Evolutionary conservation across 306 rosid genomes (phyloP), one percentile per base, ranked within the genome.

Genomic region (Dalbergia cultrata): DNA sequence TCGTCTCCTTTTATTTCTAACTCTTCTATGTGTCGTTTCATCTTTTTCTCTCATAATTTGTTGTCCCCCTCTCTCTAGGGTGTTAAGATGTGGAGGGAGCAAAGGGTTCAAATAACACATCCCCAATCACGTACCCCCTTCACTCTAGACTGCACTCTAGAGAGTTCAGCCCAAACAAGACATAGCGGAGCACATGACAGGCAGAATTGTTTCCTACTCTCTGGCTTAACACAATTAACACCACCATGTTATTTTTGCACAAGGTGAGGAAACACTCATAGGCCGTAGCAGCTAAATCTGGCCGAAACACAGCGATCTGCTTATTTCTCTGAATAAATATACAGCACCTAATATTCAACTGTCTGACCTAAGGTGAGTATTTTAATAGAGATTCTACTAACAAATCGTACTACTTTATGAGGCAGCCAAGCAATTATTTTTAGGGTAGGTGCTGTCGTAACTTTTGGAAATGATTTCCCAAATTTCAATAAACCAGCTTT

Each of bases 261-360:
- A 10, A 2, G 44, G 22, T 14, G 44, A 47, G 9, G 21, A 8
- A 43, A 26, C 26, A 13, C 44, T 9, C 50, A 26, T 26, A 26
- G 31, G 31, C 2, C 31, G 31, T 50, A 8, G 16, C 47, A 33
- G 47, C 45, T 14, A 70, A 70, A 22, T 22, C 13, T 53, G 65
- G 64, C 64, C 74, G 52, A 37, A 34, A 13, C 80, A 76, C 17
- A 64, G 52, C 45, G 3, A 66, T 18, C 17, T 52, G 16, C 47
- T 69, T 2, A 34, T 5, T 57, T 41, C 13, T 56, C 34, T 41
- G 33, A 49, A 52, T n/a, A 16, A 77, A 67, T 50, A 67, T 58
- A 45, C 61, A 47, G 41, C 70, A 58, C 60, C 22, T 57, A 58
- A 69, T 69, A 58, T 44, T 79, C 77, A 69, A 58, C 52, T 31